A percentile compares a stretch with the other conserved stretches of the same genome.
These are phyloP conservation scores for Diaporthe velutina DNA, from an alignment of 2,329 filamentous ascomycete genomes.

Conservation along the genomic window DNA sequence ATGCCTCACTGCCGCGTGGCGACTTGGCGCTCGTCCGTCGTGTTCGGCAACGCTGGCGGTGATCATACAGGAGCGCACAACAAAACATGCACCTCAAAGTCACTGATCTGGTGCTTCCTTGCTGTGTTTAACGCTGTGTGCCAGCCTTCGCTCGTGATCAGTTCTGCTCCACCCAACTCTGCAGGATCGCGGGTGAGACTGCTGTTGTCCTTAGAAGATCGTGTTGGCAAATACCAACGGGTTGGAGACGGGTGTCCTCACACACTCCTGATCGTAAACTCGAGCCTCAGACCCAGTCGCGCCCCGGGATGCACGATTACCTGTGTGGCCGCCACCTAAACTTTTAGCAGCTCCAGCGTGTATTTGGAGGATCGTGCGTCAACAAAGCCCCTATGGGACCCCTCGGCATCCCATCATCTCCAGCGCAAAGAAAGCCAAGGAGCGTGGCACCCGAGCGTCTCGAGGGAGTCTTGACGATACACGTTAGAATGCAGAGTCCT, in stretches of 20 bases:
- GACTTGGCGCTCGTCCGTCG: conserved; percentile 2
- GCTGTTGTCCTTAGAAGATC: not conserved
- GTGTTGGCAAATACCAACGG: not conserved
- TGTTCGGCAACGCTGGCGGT: conserved; percentile 8
- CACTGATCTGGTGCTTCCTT: not conserved
- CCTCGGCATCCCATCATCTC: conserved; percentile 24
- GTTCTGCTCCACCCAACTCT: not conserved
- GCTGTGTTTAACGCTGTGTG: not conserved
- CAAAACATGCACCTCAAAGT: conserved; percentile 9
- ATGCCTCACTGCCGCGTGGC: conserved; percentile 13
- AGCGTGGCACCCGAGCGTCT: not conserved
- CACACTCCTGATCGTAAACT: not conserved
- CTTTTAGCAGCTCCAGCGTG: not conserved
- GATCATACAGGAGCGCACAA: conserved; percentile 32
- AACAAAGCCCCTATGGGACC: not conserved
- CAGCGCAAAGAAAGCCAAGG: not conserved
- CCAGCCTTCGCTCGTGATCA: not conserved
- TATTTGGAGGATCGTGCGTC: not conserved
- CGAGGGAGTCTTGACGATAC: not conserved
- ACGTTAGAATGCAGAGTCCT: not conserved
- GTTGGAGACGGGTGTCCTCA: no score
- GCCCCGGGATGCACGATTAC: not conserved
- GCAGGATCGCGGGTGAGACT: not conserved
- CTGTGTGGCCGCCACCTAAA: not conserved
- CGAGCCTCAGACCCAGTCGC: not conserved